Conservation (phyloP, 768 basidiomycete species). For the Punctularia strigosozonata region DNA sequence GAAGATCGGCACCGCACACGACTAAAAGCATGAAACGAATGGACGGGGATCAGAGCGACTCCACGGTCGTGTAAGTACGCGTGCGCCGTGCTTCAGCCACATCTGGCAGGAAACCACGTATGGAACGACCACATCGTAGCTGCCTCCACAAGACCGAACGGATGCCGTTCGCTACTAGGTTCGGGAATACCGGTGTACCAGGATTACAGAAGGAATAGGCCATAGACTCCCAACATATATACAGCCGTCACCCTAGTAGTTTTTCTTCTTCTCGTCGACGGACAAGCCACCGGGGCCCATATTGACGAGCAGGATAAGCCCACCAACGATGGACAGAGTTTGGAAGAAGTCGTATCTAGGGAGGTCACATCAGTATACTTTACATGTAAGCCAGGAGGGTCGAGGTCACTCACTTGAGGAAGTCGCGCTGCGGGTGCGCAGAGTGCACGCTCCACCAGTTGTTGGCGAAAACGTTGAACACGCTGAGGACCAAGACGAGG, state of each 20-base stretch:
- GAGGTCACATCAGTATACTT: constrained; percentile 13
- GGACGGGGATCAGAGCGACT: too few species aligned
- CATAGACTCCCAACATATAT: too few species aligned
- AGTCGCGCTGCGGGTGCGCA: constrained; percentile 91
- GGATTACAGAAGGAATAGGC: too few species aligned
- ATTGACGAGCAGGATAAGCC: constrained; percentile 93
- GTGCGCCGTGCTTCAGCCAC: too few species aligned
- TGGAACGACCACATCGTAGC: too few species aligned
- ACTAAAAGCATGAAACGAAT: too few species aligned
- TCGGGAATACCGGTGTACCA: too few species aligned
- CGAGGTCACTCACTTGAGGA: constrained; percentile 72
- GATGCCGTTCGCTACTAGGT: too few species aligned
- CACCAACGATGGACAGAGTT: constrained; percentile 95
- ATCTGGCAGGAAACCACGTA: too few species aligned
- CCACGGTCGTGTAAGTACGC: too few species aligned
- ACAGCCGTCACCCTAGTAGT: constrained; percentile 30
- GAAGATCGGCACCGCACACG: too few species aligned
- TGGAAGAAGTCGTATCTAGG: constrained; percentile 97
- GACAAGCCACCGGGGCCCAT: constrained; percentile 98
- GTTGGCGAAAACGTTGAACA: constrained; percentile 98
- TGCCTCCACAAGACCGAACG: too few species aligned
- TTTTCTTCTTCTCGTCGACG: constrained; percentile 99
- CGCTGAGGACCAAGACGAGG: constrained; percentile 80
- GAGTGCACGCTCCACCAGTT: constrained; percentile 96
- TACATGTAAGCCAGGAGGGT: neutral